A percentile compares a stretch with the other conserved stretches of the same genome.
phyloP scores from a whole-genome alignment of 176 grass and related monocot species.

The Phoenix dactylifera region DNA sequence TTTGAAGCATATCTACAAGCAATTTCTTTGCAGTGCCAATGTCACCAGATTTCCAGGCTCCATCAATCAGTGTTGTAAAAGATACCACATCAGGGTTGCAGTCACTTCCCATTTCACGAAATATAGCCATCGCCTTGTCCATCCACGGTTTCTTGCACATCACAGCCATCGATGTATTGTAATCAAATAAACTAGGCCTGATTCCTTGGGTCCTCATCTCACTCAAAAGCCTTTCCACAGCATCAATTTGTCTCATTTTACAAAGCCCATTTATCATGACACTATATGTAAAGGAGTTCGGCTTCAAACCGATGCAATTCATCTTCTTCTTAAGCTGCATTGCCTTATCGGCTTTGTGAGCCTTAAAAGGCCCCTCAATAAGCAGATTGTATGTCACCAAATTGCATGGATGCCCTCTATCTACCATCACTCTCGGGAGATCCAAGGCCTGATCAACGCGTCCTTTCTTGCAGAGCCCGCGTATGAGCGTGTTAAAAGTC shows the following conservation, averaged over 20 bases:
- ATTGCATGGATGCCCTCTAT: constrained; percentile 13
- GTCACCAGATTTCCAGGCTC: constrained; percentile 25
- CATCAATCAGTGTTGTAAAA: constrained; percentile 29
- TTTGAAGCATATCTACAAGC: constrained; percentile 24
- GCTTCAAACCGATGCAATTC: constrained; percentile 16
- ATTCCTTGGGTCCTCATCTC: constrained; percentile 25
- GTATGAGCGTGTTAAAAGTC: constrained; percentile 53
- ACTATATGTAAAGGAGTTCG: constrained; percentile 30
- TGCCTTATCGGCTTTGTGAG: constrained; percentile 16
- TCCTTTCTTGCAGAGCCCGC: constrained; percentile 46
- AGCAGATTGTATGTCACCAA: constrained; percentile 37
- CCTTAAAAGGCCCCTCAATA: constrained; percentile 28
- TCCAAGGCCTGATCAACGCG: constrained; percentile 20
- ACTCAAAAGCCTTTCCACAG: constrained; percentile 20
- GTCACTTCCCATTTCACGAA: constrained; percentile 26
- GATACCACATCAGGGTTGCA: constrained; percentile 21
- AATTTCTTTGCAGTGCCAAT: constrained; percentile 29
- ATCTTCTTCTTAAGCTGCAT: constrained; percentile 30
- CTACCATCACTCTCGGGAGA: constrained; percentile 32
- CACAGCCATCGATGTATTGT: constrained; percentile 17
- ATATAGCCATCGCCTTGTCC: constrained; percentile 26
- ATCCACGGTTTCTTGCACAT: constrained; percentile 25
- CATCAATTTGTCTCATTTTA: constrained; percentile 29
- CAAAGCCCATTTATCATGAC: constrained; percentile 43
- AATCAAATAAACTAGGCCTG: constrained; percentile 25